Evolutionary conservation across 1,139 yeast genomes (phyloP).

Genomic region (Casaregolazyma suthepensis): DNA sequence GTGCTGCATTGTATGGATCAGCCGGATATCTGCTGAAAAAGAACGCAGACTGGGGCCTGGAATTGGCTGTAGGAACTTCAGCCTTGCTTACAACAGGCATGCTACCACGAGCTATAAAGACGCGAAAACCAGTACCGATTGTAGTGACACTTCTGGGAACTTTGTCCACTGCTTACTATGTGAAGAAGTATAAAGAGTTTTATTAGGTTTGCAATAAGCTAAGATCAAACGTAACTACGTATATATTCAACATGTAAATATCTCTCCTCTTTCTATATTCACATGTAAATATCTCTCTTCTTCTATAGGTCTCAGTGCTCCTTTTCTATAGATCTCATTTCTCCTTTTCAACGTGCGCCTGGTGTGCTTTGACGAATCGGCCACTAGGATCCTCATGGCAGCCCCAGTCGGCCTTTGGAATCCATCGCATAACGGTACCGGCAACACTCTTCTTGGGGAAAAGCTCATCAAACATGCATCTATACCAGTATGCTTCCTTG

Average conservation of each 20-base stretch:
- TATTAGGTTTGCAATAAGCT: conserved; percentile 6
- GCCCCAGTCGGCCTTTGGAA: conserved; percentile 99
- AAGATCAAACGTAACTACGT: not conserved
- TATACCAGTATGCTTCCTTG: conserved; percentile 99
- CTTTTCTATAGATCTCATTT: conserved; percentile 14
- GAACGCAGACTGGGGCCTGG: conserved; percentile 76
- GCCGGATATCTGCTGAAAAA: conserved; percentile 73
- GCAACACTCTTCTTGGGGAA: conserved; percentile 92
- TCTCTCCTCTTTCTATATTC: not conserved
- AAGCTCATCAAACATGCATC: conserved; percentile 89
- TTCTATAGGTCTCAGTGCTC: conserved; percentile 9
- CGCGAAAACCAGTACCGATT: conserved; percentile 71
- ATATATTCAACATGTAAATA: not conserved
- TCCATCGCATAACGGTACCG: conserved; percentile 96
- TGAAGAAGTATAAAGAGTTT: conserved; percentile 17
- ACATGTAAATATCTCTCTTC: no score
- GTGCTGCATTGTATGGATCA: conserved; percentile 63
- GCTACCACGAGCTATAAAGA: conserved; percentile 56
- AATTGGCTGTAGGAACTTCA: conserved; percentile 71
- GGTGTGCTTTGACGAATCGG: conserved; percentile 85
- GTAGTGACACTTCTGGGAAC: conserved; percentile 60
- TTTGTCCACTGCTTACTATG: conserved; percentile 61
- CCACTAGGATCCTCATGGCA: conserved; percentile 99
- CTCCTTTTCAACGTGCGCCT: conserved; percentile 24
- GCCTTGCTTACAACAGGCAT: conserved; percentile 53